phyloP scores from a whole-genome alignment of 148 eudicot genomes.

The Vaccinium macrocarpon region DNA sequence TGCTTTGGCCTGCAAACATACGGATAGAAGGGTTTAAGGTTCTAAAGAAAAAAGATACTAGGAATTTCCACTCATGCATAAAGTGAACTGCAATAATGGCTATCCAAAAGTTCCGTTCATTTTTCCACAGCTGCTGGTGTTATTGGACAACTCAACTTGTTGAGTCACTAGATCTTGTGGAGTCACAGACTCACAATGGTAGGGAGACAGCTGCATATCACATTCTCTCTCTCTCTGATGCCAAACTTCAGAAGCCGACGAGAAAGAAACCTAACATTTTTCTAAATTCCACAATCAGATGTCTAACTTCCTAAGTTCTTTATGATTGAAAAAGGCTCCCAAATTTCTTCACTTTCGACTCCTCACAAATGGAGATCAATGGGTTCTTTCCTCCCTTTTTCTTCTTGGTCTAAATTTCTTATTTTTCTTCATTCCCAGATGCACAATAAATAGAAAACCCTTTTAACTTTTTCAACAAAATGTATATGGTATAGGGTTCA shows the following conservation, averaged over 20 bases:
- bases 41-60: background rate
- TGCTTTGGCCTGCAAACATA: conserved; percentile 47
- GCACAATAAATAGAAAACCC: background rate
- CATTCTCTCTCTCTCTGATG: background rate
- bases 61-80: background rate
- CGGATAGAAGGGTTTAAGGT: conserved; percentile 2
- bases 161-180: background rate
- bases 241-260: background rate
- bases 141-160: background rate
- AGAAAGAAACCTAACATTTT: background rate
- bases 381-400: background rate
- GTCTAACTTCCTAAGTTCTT: background rate
- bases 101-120: background rate
- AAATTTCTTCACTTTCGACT: background rate
- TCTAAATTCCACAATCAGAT: background rate
- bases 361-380: background rate
- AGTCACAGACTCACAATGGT: background rate
- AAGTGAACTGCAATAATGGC: background rate
- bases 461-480: background rate
- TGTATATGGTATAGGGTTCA: too few species aligned
- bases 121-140: background rate
- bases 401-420: background rate
- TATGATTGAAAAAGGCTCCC: background rate
- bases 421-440: background rate
- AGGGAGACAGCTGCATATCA: conserved; percentile 2